Conservation (phyloP, 257 asterid genomes). For the Nicotiana obtusifolia region DNA sequence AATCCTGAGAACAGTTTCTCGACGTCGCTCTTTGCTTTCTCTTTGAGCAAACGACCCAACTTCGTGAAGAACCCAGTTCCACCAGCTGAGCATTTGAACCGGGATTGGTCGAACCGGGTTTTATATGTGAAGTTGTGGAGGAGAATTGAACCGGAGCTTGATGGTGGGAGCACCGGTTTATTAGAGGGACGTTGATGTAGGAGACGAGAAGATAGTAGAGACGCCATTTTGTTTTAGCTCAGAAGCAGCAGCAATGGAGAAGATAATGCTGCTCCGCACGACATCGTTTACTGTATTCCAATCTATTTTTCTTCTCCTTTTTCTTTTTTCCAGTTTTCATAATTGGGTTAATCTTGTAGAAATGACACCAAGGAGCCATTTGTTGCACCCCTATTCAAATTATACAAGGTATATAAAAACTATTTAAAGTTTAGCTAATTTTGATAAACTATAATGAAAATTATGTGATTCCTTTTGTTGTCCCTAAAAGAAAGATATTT, state of each 20-base stretch:
- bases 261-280: constrained; percentile 13
- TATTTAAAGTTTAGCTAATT: too few relatives aligned
- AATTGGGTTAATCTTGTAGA: not conserved
- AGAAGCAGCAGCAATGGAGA: not conserved
- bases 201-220: constrained; percentile 42
- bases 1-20: constrained; percentile 88
- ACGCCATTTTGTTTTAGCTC: constrained; percentile 25
- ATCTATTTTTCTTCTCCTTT: not conserved
- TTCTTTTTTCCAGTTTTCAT: not conserved
- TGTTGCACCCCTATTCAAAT: too few relatives aligned
- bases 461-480: too few relatives aligned
- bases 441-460: too few relatives aligned
- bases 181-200: constrained; percentile 35
- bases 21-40: constrained; percentile 88
- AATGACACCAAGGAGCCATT: too few relatives aligned
- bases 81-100: constrained; percentile 74
- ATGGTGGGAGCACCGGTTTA: constrained; percentile 20
- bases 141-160: constrained; percentile 25
- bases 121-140: constrained; percentile 22
- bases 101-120: constrained; percentile 11
- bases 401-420: too few relatives aligned
- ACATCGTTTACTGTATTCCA: not conserved
- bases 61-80: constrained; percentile 78
- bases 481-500: too few relatives aligned
- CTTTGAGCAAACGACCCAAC: constrained; percentile 84